phyloP scores from a whole-genome alignment of 73 alveolate genomes.

The Tetrahymena malaccensis region DNA sequence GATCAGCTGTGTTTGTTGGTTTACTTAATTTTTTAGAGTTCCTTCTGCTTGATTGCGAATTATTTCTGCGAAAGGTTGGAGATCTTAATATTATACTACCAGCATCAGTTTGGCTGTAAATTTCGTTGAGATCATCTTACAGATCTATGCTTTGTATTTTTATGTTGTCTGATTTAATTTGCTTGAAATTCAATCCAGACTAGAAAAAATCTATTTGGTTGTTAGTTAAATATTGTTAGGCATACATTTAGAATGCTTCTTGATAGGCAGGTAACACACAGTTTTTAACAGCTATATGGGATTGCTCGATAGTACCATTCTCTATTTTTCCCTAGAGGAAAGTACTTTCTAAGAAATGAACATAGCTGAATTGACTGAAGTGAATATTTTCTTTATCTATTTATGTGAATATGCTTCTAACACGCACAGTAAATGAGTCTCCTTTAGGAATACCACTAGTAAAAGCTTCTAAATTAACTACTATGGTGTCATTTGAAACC shows the following conservation, averaged over 20 bases:
- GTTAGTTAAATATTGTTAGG: neutral
- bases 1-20: neutral
- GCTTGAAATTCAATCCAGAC: neutral
- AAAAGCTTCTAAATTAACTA: neutral
- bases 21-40: neutral
- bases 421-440: neutral
- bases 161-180: neutral
- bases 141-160: neutral
- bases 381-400: neutral
- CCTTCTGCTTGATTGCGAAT: neutral
- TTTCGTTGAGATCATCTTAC: neutral
- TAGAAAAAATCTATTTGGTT: neutral
- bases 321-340: neutral
- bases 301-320: neutral
- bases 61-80: neutral
- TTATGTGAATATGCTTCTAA: neutral
- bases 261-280: neutral
- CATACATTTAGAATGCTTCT: neutral
- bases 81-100: neutral
- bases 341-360: neutral
- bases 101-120: neutral
- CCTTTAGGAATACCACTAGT: neutral
- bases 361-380: neutral
- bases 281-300: neutral
- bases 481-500: neutral